phyloP scores from a whole-genome alignment of 768 basidiomycete species.

The Chalciporus pseudorubinellus region DNA sequence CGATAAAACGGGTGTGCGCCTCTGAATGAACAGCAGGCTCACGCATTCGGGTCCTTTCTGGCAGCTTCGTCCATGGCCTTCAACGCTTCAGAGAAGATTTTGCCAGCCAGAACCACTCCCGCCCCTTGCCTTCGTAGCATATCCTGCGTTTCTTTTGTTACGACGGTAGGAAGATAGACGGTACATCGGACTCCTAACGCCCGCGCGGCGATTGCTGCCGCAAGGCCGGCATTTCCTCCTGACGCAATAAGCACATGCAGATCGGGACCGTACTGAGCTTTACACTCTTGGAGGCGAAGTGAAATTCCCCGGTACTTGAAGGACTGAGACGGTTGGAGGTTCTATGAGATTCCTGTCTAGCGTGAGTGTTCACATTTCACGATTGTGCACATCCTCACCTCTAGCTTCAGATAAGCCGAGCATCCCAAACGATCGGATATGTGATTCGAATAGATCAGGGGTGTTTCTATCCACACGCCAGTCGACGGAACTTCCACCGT shows the following conservation, averaged over 20 bases:
- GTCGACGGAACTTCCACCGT: not conserved
- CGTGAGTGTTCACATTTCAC: not conserved
- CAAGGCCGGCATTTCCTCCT: slow-evolving; percentile 79
- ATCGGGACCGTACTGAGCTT: slow-evolving; percentile 46
- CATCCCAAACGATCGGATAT: slow-evolving; percentile 54
- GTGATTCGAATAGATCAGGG: slow-evolving; percentile 56
- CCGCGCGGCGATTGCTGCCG: slow-evolving; percentile 61
- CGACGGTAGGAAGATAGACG: slow-evolving; percentile 62
- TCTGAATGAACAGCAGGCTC: slow-evolving; percentile 26
- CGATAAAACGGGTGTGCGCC: not conserved
- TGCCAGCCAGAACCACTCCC: slow-evolving; percentile 55
- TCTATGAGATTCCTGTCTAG: slow-evolving; percentile 41
- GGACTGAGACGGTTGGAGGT: slow-evolving; percentile 67
- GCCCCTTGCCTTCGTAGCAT: slow-evolving; percentile 54
- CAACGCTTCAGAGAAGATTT: slow-evolving; percentile 57
- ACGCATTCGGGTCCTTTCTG: slow-evolving; percentile 50
- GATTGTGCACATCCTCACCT: slow-evolving; percentile 40
- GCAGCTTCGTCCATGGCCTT: slow-evolving; percentile 47
- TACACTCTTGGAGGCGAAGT: slow-evolving; percentile 52
- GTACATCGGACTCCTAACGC: slow-evolving; percentile 57
- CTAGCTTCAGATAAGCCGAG: slow-evolving; percentile 68
- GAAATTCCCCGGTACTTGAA: slow-evolving; percentile 79
- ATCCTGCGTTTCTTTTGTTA: slow-evolving; percentile 45
- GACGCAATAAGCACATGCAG: slow-evolving; percentile 71
- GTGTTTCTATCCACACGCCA: slow-evolving; percentile 59